phyloP scores from a whole-genome alignment of 169 alveolate species.

The Theileria sp. region DNA sequence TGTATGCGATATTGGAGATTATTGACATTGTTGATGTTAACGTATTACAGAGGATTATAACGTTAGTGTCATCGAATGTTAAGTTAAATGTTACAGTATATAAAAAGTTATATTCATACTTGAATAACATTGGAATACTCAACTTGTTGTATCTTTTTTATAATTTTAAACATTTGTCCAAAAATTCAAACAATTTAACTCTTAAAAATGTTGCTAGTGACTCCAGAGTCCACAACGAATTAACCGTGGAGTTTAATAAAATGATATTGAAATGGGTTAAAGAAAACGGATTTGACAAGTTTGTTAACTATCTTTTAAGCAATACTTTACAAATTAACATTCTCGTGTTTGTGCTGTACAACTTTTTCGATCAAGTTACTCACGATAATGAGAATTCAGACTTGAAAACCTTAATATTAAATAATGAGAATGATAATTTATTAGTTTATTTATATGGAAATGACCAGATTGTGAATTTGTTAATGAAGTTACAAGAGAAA shows the following conservation, averaged over 20 bases:
- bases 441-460: background rate
- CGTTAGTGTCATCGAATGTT: conserved; percentile 35
- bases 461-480: background rate
- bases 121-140: conserved; percentile 15
- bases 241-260: background rate
- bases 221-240: background rate
- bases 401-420: background rate
- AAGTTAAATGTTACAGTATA: conserved; percentile 50
- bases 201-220: background rate
- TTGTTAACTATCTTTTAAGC: background rate
- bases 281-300: background rate
- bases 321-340: background rate
- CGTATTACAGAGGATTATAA: conserved; percentile 28
- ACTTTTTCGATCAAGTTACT: background rate
- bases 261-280: background rate
- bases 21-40: conserved; percentile 31
- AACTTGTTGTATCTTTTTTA: background rate
- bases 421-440: background rate
- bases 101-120: conserved; percentile 35
- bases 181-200: background rate
- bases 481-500: background rate
- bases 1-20: background rate
- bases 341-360: background rate
- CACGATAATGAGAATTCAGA: background rate
- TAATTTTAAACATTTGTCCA: background rate